A percentile compares a stretch with the other conserved stretches of the same genome.
phyloP scores from a whole-genome alignment of 805 yeast species.

The Lachancea nothofagi region DNA sequence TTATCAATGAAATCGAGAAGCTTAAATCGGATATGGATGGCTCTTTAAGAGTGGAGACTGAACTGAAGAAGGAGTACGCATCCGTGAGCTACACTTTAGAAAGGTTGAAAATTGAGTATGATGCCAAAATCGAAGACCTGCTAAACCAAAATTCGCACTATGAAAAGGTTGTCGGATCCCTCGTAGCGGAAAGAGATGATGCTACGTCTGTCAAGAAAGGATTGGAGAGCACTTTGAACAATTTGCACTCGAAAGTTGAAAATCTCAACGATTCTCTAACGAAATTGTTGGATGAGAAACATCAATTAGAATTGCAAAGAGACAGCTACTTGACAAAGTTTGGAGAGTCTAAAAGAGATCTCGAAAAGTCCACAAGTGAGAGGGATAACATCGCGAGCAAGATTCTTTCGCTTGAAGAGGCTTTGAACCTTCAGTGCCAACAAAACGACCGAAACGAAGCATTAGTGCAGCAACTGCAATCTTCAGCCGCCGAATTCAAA shows the following conservation, averaged over 20 bases:
- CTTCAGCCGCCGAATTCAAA: conserved; percentile 31
- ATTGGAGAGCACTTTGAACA: conserved; percentile 39
- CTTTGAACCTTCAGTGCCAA: conserved; percentile 27
- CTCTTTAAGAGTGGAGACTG: conserved; percentile 60
- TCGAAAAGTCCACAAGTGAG: conserved; percentile 18
- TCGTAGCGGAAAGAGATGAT: conserved; percentile 41
- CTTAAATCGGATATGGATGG: conserved; percentile 49
- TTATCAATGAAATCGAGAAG: conserved; percentile 46
- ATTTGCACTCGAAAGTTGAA: conserved; percentile 47
- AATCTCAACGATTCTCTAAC: conserved; percentile 54
- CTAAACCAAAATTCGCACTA: conserved; percentile 40
- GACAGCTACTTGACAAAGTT: conserved; percentile 27
- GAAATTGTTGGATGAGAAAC: conserved; percentile 59
- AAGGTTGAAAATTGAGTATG: conserved; percentile 39
- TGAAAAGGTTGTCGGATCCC: conserved; percentile 36
- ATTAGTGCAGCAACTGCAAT: conserved; percentile 35
- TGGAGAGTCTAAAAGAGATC: conserved; percentile 24
- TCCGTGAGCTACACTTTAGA: conserved; percentile 56
- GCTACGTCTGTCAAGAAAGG: conserved; percentile 41
- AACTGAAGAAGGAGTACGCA: conserved; percentile 58
- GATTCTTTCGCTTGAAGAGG: conserved; percentile 26
- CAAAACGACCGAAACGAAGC: conserved; percentile 31
- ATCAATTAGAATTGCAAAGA: conserved; percentile 49
- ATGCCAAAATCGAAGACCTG: conserved; percentile 35
- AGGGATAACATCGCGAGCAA: conserved; percentile 20